phyloP scores from a whole-genome alignment of 192 early-diverging fungal genomes.

The Coemansia sp. region DNA sequence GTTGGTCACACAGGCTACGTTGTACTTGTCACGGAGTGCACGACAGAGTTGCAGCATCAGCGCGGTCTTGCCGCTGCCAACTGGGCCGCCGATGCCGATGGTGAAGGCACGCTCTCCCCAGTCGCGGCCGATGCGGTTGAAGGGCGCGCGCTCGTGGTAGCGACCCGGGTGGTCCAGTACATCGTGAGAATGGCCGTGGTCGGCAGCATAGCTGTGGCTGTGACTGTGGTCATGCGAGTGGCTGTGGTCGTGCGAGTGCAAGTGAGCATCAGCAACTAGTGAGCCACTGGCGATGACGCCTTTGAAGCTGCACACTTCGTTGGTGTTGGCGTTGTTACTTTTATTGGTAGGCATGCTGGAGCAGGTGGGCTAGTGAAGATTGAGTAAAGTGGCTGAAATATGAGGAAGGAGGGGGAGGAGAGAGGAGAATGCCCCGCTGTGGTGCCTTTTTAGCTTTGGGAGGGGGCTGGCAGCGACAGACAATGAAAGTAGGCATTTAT shows the following conservation, averaged over 20 bases:
- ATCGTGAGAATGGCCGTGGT: slow-evolving; percentile 93
- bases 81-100: slow-evolving; percentile 93
- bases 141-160: slow-evolving; percentile 70
- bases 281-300: slow-evolving; percentile 8
- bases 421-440: neutral
- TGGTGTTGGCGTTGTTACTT: neutral
- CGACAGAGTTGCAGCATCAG: slow-evolving; percentile 89
- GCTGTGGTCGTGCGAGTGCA: slow-evolving; percentile 25
- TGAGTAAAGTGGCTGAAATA: neutral
- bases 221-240: slow-evolving; percentile 33
- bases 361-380: neutral
- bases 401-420: neutral
- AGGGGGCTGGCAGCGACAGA: neutral
- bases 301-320: slow-evolving; percentile 44
- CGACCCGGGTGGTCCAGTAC: slow-evolving; percentile 82
- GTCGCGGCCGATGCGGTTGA: slow-evolving; percentile 73
- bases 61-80: slow-evolving; percentile 93
- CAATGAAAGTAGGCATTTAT: neutral
- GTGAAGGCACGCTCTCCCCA: slow-evolving; percentile 94
- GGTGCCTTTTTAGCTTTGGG: neutral
- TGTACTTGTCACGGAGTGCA: slow-evolving; percentile 73
- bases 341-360: slow-evolving; percentile 2
- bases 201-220: slow-evolving; percentile 56
- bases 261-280: neutral
- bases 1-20: slow-evolving; percentile 91